Conservation (phyloP, 2,329 filamentous ascomycete species). For the Fusarium stilboides region DNA sequence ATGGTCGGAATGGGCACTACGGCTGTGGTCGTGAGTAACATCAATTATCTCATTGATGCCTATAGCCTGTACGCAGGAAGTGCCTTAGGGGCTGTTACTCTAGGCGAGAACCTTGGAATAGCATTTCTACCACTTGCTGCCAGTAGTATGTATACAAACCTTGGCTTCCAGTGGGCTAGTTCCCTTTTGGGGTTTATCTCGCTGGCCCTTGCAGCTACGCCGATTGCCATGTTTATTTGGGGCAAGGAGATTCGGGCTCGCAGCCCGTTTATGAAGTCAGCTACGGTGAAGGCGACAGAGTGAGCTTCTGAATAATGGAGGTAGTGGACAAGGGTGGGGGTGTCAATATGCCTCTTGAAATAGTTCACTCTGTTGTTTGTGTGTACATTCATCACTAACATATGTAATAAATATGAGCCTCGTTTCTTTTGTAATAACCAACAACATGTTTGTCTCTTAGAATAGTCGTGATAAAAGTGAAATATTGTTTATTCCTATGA, state of each 20-base stretch:
- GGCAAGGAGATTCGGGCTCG: slow-evolving; percentile 29
- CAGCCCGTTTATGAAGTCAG: slow-evolving; percentile 36
- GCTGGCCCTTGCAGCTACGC: slow-evolving; percentile 22
- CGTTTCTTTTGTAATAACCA: too few relatives aligned
- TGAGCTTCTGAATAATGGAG: neutral
- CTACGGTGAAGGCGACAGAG: slow-evolving; percentile 22
- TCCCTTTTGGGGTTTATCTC: slow-evolving; percentile 30
- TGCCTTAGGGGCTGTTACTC: slow-evolving; percentile 22
- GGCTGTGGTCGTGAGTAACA: slow-evolving; percentile 31
- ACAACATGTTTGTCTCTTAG: too few relatives aligned
- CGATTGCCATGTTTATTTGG: slow-evolving; percentile 32
- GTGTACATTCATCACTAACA: too few relatives aligned
- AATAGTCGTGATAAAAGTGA: too few relatives aligned
- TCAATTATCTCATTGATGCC: slow-evolving; percentile 33
- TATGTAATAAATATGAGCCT: too few relatives aligned
- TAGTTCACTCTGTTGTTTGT: too few relatives aligned
- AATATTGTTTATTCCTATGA: too few relatives aligned
- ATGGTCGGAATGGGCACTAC: slow-evolving; percentile 28
- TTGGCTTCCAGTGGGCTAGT: slow-evolving; percentile 40
- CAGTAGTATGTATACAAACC: slow-evolving; percentile 32
- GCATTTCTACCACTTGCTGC: slow-evolving; percentile 35
- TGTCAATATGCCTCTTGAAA: too few relatives aligned
- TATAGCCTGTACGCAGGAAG: slow-evolving; percentile 36
- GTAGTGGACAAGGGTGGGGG: too few relatives aligned
- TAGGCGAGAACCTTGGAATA: slow-evolving; percentile 34